Evolutionary conservation across 768 basidiomycete species (phyloP).

Genomic region (Suillus americanus): DNA sequence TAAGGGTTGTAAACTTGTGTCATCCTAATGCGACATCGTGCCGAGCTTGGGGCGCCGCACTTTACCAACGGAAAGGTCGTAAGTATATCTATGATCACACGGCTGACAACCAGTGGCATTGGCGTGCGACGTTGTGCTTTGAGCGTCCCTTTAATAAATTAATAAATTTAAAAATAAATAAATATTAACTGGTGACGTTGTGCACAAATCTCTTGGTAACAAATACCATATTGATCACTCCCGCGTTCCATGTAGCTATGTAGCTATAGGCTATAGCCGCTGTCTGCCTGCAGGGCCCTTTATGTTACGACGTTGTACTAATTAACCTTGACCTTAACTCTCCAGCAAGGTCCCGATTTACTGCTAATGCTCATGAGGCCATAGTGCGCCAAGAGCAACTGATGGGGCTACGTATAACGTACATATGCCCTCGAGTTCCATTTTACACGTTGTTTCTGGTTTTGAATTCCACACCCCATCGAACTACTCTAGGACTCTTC

Average conservation of each 20-base stretch:
- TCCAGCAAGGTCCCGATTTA: background rate
- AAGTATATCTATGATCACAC: background rate
- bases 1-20: background rate
- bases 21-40: background rate
- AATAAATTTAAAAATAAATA: too few species aligned
- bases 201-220: too few species aligned
- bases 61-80: background rate
- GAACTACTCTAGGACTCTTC: background rate
- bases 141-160: too few species aligned
- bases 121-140: too few species aligned
- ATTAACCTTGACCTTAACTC: background rate
- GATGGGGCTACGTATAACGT: background rate
- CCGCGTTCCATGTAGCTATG: too few species aligned
- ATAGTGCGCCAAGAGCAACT: background rate
- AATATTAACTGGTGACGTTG: too few species aligned
- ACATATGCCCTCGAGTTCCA: background rate
- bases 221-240: too few species aligned
- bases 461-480: background rate
- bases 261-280: too few species aligned
- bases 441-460: background rate
- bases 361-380: too few species aligned
- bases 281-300: too few species aligned
- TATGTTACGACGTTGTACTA: too few species aligned
- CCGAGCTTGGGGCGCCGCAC: background rate
- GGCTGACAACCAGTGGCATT: background rate